These are phyloP conservation scores for Zopfochytrium polystomum DNA, from an alignment of 371 early-diverging fungal genomes.

Conservation along the genomic window DNA sequence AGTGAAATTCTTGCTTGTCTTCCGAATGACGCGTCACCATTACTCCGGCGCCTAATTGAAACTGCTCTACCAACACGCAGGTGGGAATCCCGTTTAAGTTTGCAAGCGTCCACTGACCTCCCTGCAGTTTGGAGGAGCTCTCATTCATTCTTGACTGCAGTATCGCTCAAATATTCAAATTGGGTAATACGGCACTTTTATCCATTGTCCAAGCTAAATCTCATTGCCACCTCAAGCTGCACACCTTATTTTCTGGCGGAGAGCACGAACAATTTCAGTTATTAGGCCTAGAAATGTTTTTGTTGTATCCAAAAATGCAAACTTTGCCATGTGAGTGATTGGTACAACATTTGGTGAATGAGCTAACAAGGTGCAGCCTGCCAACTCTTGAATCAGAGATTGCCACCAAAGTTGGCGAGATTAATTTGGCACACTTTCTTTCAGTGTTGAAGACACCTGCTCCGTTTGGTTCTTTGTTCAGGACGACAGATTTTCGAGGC, in stretches of 20 bases:
- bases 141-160: constrained; percentile 82
- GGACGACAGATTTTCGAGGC: too few species aligned
- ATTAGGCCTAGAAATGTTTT: constrained; percentile 76
- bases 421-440: too few species aligned
- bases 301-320: constrained; percentile 68
- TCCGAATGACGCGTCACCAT: constrained; percentile 80
- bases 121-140: constrained; percentile 68
- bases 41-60: constrained; percentile 78
- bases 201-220: background rate
- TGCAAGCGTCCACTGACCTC: background rate
- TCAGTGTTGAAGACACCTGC: too few species aligned
- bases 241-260: constrained; percentile 87
- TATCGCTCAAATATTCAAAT: constrained; percentile 79
- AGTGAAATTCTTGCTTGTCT: constrained; percentile 74
- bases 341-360: constrained; percentile 7
- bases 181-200: background rate
- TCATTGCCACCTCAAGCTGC: constrained; percentile 55
- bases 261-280: constrained; percentile 82
- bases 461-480: too few species aligned
- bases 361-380: too few species aligned
- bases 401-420: too few species aligned
- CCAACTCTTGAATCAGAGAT: too few species aligned
- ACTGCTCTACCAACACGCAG: constrained; percentile 83
- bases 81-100: constrained; percentile 27
- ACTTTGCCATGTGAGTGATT: constrained; percentile 54